Evolutionary conservation across 2,329 filamentous ascomycete genomes (phyloP), one percentile per base, ranked within the genome.

Genomic region (Fusarium subglutinans): DNA sequence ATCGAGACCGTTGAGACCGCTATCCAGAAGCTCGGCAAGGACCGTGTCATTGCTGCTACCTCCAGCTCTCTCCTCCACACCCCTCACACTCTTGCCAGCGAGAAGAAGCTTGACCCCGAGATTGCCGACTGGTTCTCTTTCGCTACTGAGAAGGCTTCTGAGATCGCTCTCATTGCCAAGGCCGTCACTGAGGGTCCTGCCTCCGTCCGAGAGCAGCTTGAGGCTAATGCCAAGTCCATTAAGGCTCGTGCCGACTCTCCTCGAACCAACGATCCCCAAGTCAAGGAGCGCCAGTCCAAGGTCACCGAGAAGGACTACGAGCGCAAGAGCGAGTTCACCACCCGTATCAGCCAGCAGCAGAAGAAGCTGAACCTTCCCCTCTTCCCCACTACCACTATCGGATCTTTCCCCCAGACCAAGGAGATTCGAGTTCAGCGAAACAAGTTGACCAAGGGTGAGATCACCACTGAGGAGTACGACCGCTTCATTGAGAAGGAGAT

Each of bases 401-500:
- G 96, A 79, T 98, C 96, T 66, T 99, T 99, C 94, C 96, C 96
- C 79, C 96, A 99, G 90, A 99, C 96, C 85, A 95, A 96, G 90
- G 94, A 98, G 86, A 99, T 99, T 87, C 95, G 96, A 87, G 87
- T 97, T 80, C 92, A 95, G 87, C 94, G 96, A 82, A 97, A 96
- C 91, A 98, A 96, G 90, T 94, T 98, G 89, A 97, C 95, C 90
- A 99, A 99, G 92, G 93, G 93, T 82, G 95, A 98, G 86, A 98
- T 99, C 85, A 95, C 92, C 58, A 89, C 92, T 79, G 90, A 92
- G 82, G 88, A 98, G 88, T 99, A 99, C 86, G 96, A 99, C 88
- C 93, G 94, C 86, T 99, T 99, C 90, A 99, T 99, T 80, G 94
- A 98, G 90, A 93, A 97, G 90, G 96, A 99, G 91, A 99, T 99